Evolutionary conservation across 352 stramenopile genomes (phyloP), one percentile per base, ranked within the genome.

Genomic region (Thraustotheca clavata): DNA sequence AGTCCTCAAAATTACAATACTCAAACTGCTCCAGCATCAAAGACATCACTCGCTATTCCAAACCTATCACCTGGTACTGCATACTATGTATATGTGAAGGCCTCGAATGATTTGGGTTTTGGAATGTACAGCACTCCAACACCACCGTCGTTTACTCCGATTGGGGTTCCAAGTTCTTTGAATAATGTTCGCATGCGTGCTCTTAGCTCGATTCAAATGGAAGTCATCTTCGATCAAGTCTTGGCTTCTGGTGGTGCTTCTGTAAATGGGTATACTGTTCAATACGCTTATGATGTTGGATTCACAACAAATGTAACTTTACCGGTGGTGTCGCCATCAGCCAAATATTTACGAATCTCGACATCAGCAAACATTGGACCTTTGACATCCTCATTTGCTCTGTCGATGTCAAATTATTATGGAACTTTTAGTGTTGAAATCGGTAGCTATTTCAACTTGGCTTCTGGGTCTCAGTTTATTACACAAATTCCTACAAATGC

Each of bases 11-110:
- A 59, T 0, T 92, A 87, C 39, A 67, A 67, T 3, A 68, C 69
- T 0, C 70, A 71, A 1, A 47, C 74, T 8, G 70, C 88, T 3
- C 49, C 59, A 0, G 68, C 62, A 3, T 49, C 49, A 0, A 27
- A 29, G 14, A 55, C 40, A 20, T 60, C 31, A 12, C 41, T 12
- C 5, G 34, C 26, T 46, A 80, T 94, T 40, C 73, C 76, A 7
- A 59, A 67, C 1, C 70, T 94, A 7, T 59, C 62, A 14, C 88
- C 75, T 8, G 83, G 85, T 11, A 59, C 69, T 12, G 49, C 68
- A 11, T 97, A 96, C 71, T 88, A 78, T 35, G 83, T 90, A 6
- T 79, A 87, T 16, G 81, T 98, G 5, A 75, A 79, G 32, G 88
- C 88, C 8, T 67, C 71, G 8, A 97, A 96, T 57, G 88, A 95